These are phyloP conservation scores for Cladosporium sp. DNA, from an alignment of 2,329 filamentous ascomycete genomes.

Conservation along the genomic window DNA sequence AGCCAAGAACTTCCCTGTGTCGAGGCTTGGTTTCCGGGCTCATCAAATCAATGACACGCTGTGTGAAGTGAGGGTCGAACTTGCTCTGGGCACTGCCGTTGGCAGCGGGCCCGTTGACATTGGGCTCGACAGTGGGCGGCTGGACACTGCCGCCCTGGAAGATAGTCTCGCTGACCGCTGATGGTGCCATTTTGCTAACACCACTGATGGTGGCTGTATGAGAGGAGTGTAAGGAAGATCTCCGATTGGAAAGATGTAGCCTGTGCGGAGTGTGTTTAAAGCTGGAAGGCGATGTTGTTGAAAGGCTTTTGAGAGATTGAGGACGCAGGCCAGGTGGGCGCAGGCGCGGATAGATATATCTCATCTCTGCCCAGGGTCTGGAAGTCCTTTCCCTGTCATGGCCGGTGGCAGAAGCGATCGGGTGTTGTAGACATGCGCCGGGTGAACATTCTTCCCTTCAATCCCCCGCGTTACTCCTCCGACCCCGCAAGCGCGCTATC, in stretches of 20 bases:
- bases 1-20: constrained; percentile 39
- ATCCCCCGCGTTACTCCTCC: background rate
- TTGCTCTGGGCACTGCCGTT: background rate
- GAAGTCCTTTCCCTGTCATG: background rate
- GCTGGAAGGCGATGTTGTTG: background rate
- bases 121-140: background rate
- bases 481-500: background rate
- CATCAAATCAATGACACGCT: constrained; percentile 33
- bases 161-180: background rate
- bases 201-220: background rate
- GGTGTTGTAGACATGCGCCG: background rate
- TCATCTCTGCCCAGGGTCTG: background rate
- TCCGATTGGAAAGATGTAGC: background rate
- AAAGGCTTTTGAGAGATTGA: background rate
- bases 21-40: constrained; percentile 32
- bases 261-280: background rate
- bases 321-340: background rate
- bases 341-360: background rate
- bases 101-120: background rate
- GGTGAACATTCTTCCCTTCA: background rate
- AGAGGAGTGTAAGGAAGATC: background rate
- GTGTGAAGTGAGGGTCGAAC: constrained; percentile 32
- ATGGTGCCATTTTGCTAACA: background rate
- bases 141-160: background rate
- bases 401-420: background rate